A percentile compares a stretch with the other conserved stretches of the same genome.
Evolutionary conservation across 805 yeast species (phyloP).

Genomic region (Starmerella ratchasimensis): DNA sequence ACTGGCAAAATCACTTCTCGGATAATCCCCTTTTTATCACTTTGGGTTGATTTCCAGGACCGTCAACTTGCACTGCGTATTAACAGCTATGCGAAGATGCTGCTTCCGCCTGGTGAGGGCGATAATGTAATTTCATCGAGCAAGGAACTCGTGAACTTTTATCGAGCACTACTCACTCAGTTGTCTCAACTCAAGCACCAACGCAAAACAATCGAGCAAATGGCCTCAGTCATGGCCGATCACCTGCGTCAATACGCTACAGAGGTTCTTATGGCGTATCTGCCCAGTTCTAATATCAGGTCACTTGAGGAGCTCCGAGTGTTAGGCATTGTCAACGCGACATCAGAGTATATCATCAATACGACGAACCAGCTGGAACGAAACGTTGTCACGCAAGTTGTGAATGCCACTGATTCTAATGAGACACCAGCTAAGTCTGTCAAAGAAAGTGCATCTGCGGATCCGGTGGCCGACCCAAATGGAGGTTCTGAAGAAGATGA

Average conservation of each 20-base stretch:
- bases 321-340: constrained; percentile 61
- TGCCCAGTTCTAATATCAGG: constrained; percentile 32
- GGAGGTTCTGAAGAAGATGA: background rate
- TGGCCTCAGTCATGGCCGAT: constrained; percentile 48
- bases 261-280: constrained; percentile 36
- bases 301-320: constrained; percentile 48
- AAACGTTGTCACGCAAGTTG: constrained; percentile 16
- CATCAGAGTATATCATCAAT: constrained; percentile 76
- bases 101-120: constrained; percentile 28
- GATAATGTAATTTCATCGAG: constrained; percentile 65
- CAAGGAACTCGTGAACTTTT: constrained; percentile 69
- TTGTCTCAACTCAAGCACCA: constrained; percentile 44
- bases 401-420: background rate
- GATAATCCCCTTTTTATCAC: constrained; percentile 70
- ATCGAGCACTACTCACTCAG: constrained; percentile 60
- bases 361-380: constrained; percentile 70
- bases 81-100: constrained; percentile 39
- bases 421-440: no score
- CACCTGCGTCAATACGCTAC: constrained; percentile 49
- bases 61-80: constrained; percentile 36
- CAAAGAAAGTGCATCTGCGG: no score
- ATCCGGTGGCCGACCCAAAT: no score
- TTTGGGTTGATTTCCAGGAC: constrained; percentile 85
- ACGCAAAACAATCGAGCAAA: constrained; percentile 27
- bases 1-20: constrained; percentile 41